A percentile compares a stretch with the other conserved stretches of the same genome.
Evolutionary conservation across 2,329 filamentous ascomycete genomes (phyloP).

Genomic region (Colletotrichum plurivorum): DNA sequence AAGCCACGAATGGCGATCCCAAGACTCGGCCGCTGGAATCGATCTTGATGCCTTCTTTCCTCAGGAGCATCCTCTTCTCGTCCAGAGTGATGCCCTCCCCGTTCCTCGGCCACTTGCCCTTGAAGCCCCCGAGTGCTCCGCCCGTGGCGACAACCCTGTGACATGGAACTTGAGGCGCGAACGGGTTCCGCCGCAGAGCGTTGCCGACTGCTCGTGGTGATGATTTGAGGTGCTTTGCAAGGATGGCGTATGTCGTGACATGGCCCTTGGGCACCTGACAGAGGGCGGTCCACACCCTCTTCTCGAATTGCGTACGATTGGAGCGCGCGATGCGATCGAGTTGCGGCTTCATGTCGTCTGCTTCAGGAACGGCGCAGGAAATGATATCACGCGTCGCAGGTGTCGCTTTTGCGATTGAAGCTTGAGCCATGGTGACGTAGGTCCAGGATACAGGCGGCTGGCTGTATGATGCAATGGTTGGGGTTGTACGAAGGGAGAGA

Average conservation of each 20-base stretch:
- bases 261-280: conserved; percentile 82
- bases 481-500: background rate
- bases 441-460: conserved; percentile 1
- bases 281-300: conserved; percentile 78
- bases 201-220: conserved; percentile 85
- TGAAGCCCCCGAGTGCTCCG: conserved; percentile 85
- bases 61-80: conserved; percentile 74
- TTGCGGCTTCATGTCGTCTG: conserved; percentile 53
- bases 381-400: conserved; percentile 10
- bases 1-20: conserved; percentile 67
- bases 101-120: conserved; percentile 91
- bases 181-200: conserved; percentile 83
- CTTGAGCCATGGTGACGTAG: conserved; percentile 23
- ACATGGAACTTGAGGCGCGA: conserved; percentile 85
- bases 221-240: conserved; percentile 77
- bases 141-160: conserved; percentile 84
- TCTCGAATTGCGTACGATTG: conserved; percentile 68
- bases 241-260: conserved; percentile 83
- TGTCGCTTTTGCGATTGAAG: conserved; percentile 7
- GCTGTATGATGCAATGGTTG: background rate
- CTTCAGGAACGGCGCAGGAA: conserved; percentile 18
- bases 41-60: conserved; percentile 75
- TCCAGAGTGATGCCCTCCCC: conserved; percentile 73
- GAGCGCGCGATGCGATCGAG: conserved; percentile 61
- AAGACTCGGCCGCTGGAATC: conserved; percentile 72